Base-by-base conservation (phyloP, 2,329 filamentous ascomycete species). In the Neofusicoccum laricinum region DNA sequence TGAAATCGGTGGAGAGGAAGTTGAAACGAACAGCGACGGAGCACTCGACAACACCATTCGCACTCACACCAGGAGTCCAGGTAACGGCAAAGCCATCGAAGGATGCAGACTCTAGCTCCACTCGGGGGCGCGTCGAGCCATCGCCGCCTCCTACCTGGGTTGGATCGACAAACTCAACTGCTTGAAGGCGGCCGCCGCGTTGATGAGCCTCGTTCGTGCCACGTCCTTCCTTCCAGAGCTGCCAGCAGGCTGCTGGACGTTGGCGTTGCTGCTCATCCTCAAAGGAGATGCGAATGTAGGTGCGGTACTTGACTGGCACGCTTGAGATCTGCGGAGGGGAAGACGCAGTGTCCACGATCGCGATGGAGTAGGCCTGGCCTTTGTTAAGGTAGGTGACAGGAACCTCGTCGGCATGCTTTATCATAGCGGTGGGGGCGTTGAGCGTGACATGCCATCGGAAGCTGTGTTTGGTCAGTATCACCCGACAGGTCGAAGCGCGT, bases 301-400 rank as follows among this genome's bases (percentile, higher is more conserved):
- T 98, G 63, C 95, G 87, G 74, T 97, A 97, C 68, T 86, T 90
- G 14, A 89, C 82, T 8, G 87, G 88, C 4, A 84, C 84, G 0
- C 81, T 76, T 38, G 85, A 79, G 2, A 86, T 83, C 17, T 43
- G 61, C 4, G 71, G 32, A 36, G 88, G 78, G 1, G 84, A 81
- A 1, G 90, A 86, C 5, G 83, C 82, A 0, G 90, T 95, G 73
- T 99, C 95, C 51, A 90, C 82, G 32, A 99, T 85, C 2, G 91
- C 90, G 17, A 99, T 82, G 0, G 91, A 91, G 75, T 99, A 99
- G 15, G 93, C 92, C 75, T 98, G 94, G 25, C 94, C 93, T 78
- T 98, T 98, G 80, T 99, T 99, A 17, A 99, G 85, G 74, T 99
- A 99, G 0, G 94, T 97, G n/a, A 98, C 87, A 0, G 95, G 95